Base-by-base conservation (phyloP, 2,329 filamentous ascomycete species). In the Fusarium euwallaceae region DNA sequence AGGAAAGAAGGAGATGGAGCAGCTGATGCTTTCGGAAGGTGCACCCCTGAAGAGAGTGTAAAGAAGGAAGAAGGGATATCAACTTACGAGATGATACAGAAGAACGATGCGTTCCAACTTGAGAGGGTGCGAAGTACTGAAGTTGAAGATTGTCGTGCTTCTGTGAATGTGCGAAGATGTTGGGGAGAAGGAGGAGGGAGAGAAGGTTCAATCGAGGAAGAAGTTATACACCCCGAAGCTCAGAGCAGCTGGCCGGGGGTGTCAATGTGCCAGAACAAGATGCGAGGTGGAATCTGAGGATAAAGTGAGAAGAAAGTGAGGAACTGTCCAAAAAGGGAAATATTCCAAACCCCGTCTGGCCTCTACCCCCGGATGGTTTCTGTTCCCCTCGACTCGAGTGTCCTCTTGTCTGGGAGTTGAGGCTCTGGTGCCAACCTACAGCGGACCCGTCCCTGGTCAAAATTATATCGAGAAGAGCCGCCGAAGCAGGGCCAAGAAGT, bases 81-180 rank as follows among this genome's bases (percentile, higher is more conserved):
- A 11, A 68, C 61, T 64, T 24, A 70, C 41, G 22, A 27, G 32
- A 61, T 58, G 32, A 61, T 58, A 45, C 55, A 61, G 56, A 32
- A 59, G 66, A 55, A 37, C 29, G 24, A 37, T 58, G 17, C 59
- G 70, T 61, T 71, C 63, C 66, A 71, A 65, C 53, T 48, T 45
- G 53, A n/a, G 12, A 66, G 63, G 9, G 64, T 58, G 34, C 37
- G 51, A 62, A 71, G 34, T 51, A 58, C 27, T 72, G 17, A 63
- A 27, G 59, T 58, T 66, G 48, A 60, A 70, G 36, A 58, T 66
- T 69, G 14, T 16, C 51, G 51, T 29, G 16, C 36, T 32, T 71
- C 29, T 58, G 17, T 17, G 41, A 53, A 22, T 53, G 48, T 17
- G 37, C 17, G 20, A 32, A 39, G 41, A 16, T 53, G 16, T 29